These are phyloP conservation scores for Hordeum vulgare DNA, from an alignment of 176 grass and related monocot genomes.

Conservation along the genomic window MorexV3_pseudomolecules_assembly NC_058522.1:488904685-488905184, in stretches of 20 bases:
- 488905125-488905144: background rate
- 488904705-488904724: slow-evolving; percentile 45
- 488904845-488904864: background rate
- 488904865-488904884: background rate
- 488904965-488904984: slow-evolving; percentile 78
- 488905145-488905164: background rate
- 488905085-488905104: slow-evolving; percentile 79
- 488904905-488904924: background rate
- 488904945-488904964: slow-evolving; percentile 64
- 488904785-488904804: slow-evolving; percentile 73
- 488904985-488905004: slow-evolving; percentile 79
- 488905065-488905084: slow-evolving; percentile 60
- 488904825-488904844: slow-evolving; percentile 70
- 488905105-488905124: slow-evolving; percentile 62
- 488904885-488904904: background rate
- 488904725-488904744: slow-evolving; percentile 72
- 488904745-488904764: slow-evolving; percentile 78
- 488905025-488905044: slow-evolving; percentile 63
- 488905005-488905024: slow-evolving; percentile 57
- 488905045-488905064: slow-evolving; percentile 60
- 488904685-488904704: background rate
- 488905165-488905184: background rate
- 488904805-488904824: slow-evolving; percentile 69
- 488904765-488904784: slow-evolving; percentile 72
- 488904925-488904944: background rate